Evolutionary conservation across 352 stramenopile species (phyloP).

Genomic region (Phytophthora ramorum): DNA sequence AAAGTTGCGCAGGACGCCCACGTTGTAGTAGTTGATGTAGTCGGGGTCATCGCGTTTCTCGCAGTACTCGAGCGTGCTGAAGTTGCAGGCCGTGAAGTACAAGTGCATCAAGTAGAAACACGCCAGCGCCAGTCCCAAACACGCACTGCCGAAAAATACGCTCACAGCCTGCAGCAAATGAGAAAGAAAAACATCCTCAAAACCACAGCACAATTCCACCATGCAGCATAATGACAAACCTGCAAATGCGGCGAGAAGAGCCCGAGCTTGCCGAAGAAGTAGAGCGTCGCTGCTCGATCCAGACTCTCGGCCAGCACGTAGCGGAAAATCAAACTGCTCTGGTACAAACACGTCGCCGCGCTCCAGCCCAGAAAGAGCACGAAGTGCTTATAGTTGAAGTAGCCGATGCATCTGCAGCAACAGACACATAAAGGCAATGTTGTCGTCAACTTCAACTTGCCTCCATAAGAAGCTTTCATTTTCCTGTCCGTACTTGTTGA

Average conservation of each 20-base stretch:
- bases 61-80: constrained; percentile 88
- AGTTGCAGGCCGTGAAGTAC: constrained; percentile 73
- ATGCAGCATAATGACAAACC: constrained; percentile 32
- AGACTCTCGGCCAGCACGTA: constrained; percentile 65
- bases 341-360: constrained; percentile 67
- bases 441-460: constrained; percentile 16
- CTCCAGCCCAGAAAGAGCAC: constrained; percentile 87
- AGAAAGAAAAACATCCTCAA: neutral
- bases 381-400: constrained; percentile 93
- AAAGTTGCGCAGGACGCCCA: constrained; percentile 77
- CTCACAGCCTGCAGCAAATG: constrained; percentile 49
- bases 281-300: constrained; percentile 58
- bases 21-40: constrained; percentile 84
- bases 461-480: neutral
- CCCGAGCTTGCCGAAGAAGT: constrained; percentile 60
- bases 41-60: constrained; percentile 83
- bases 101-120: constrained; percentile 86
- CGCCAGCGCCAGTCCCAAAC: constrained; percentile 65
- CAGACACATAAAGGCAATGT: neutral
- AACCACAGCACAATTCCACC: neutral
- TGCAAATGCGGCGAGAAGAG: constrained; percentile 67
- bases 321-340: constrained; percentile 71
- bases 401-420: constrained; percentile 76
- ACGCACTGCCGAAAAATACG: constrained; percentile 77
- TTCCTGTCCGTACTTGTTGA: constrained; percentile 79